phyloP scores from a whole-genome alignment of 2,329 filamentous ascomycete genomes.

The Cladosporium sphaerospermum region DNA sequence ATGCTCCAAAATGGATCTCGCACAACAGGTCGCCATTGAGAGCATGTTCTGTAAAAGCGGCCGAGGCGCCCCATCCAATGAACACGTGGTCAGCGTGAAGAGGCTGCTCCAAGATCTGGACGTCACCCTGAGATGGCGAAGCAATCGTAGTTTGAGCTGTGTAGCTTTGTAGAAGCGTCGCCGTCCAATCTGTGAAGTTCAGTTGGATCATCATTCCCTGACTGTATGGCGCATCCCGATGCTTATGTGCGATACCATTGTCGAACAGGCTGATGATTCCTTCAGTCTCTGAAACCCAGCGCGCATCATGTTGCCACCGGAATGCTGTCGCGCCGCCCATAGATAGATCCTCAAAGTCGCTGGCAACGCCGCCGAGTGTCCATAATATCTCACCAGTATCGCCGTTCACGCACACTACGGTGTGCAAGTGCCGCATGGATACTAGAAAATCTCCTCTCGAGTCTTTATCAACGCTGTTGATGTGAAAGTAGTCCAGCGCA shows the following conservation, averaged over 20 bases:
- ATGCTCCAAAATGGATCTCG: constrained; percentile 23
- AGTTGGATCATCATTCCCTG: constrained; percentile 39
- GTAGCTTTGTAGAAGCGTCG: constrained; percentile 32
- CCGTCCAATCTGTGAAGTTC: constrained; percentile 37
- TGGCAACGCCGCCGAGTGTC: constrained; percentile 34
- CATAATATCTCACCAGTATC: constrained; percentile 44
- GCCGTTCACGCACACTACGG: constrained; percentile 42
- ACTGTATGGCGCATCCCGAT: constrained; percentile 26
- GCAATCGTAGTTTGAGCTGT: constrained; percentile 31
- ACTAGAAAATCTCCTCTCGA: constrained; percentile 46
- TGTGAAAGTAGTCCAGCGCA: constrained; percentile 46
- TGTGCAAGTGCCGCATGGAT: constrained; percentile 44
- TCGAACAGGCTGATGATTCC: constrained; percentile 37
- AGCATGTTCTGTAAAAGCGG: constrained; percentile 20
- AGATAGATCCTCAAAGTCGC: constrained; percentile 19
- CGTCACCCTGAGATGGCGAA: constrained; percentile 46
- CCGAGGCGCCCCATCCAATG: constrained; percentile 24
- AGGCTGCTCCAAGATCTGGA: constrained; percentile 42
- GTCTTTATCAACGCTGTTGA: constrained; percentile 50
- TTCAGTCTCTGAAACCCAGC: constrained; percentile 29
- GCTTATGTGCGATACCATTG: constrained; percentile 43
- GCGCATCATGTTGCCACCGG: constrained; percentile 22
- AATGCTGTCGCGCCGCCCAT: constrained; percentile 23
- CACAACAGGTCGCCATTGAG: constrained; percentile 21
- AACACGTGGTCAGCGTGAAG: constrained; percentile 14